A percentile compares a stretch with the other conserved stretches of the same genome.
Evolutionary conservation across 805 yeast genomes (phyloP).

Genomic region (Ogataea henricii): DNA sequence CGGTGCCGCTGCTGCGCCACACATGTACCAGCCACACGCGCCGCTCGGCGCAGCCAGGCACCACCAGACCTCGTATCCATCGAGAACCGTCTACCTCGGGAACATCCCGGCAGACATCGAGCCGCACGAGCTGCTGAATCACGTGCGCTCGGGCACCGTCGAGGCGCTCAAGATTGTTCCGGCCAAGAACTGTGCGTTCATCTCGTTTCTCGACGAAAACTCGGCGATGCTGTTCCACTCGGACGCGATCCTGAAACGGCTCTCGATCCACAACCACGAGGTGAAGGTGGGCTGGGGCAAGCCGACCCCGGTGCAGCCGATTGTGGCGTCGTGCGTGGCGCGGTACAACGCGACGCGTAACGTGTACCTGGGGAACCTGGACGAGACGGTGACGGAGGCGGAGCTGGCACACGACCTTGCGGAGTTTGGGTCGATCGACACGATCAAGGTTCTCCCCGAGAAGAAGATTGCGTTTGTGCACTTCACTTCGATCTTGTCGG

Average conservation of each 20-base stretch:
- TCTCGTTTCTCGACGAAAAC: slow-evolving; percentile 85
- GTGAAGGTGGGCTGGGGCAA: slow-evolving; percentile 94
- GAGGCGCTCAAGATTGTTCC: slow-evolving; percentile 81
- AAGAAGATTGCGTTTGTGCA: slow-evolving; percentile 91
- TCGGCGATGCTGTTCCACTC: slow-evolving; percentile 91
- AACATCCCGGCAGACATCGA: slow-evolving; percentile 82
- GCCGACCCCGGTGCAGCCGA: slow-evolving; percentile 69
- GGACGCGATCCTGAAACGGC: slow-evolving; percentile 83
- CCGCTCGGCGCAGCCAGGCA: slow-evolving; percentile 3
- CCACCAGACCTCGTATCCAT: slow-evolving; percentile 27
- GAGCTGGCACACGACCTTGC: slow-evolving; percentile 67
- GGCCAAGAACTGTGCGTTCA: slow-evolving; percentile 83
- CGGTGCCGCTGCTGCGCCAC: slow-evolving; percentile 3
- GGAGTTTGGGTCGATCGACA: slow-evolving; percentile 81
- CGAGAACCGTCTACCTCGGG: slow-evolving; percentile 88
- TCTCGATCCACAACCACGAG: slow-evolving; percentile 78
- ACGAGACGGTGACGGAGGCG: slow-evolving; percentile 61
- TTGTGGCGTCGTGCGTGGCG: slow-evolving; percentile 73
- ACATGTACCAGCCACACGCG: neutral
- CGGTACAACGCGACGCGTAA: slow-evolving; percentile 92
- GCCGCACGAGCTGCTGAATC: slow-evolving; percentile 80
- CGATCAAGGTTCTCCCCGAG: slow-evolving; percentile 73
- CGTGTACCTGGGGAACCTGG: slow-evolving; percentile 80
- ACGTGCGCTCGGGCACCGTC: slow-evolving; percentile 86
- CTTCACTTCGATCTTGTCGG: slow-evolving; percentile 80